Base-by-base conservation (phyloP, 805 yeast genomes). In the Lipomyces anomalus region DNA sequence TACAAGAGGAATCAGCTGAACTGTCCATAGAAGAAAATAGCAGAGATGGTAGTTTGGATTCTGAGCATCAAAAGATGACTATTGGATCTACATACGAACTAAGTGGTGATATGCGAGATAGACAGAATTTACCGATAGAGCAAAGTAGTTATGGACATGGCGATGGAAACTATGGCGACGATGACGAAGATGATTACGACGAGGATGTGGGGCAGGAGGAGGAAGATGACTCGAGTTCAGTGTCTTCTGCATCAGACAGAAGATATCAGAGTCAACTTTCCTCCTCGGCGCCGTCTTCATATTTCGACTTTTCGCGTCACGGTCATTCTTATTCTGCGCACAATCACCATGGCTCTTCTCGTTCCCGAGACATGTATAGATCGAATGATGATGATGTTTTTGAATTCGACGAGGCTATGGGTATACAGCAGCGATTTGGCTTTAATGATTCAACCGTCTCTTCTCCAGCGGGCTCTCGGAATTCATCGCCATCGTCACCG, bases 351-450 rank as follows among this genome's bases (percentile, higher is more conserved):
- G 9, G 13, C 9, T 26, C 30, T 13, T 26, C n/a, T n/a, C n/a
- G n/a, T n/a, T n/a, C n/a, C n/a, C n/a, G n/a, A n/a, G n/a, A n/a
- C n/a, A n/a, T n/a, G n/a, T 26, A 26, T 13, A 26, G 30, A 26
- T 30, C 28, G 11, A 46, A 43, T 23, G 32, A 35, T 28, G 52
- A 50, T 33, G 50, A 43, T 33, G 44, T 50, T 11, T 50, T 50
- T 22, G 48, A 32, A 1, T 40, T 50, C 9, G 54, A 50, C 38
- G 53, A 49, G 33, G 28, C 30, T 13, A 26, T 26, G 30, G 13
- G 13, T 13, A 9, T 13, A 26, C 30, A 9, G 13, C 30, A 26
- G 30, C 9, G 30, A 26, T 26, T 9, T 26, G 30, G 30, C 9
- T 9, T 13, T 9, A 26, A 26, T 26, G 30, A 26, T 26, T 26